These are phyloP conservation scores for Glycine latifolia DNA, from an alignment of 306 rosid species.

Conservation along the genomic window DNA sequence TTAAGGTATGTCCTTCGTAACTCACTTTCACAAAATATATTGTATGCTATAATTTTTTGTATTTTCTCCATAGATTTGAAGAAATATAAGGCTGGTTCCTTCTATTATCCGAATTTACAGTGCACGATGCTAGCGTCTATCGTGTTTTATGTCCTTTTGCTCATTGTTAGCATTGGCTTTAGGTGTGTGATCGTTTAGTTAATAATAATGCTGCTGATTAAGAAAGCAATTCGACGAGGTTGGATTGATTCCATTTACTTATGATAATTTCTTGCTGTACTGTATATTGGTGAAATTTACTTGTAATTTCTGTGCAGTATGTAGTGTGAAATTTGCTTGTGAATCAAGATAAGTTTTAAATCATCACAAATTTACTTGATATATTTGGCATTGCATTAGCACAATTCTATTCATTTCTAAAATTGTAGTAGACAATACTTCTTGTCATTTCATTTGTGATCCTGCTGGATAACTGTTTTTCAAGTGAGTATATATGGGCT, in stretches of 20 bases:
- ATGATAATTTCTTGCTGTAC: neutral
- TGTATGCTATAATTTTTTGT: neutral
- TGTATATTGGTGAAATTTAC: neutral
- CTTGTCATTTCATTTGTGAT: neutral
- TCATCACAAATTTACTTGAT: neutral
- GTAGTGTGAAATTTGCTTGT: neutral
- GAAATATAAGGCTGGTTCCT: neutral
- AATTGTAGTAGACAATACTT: too few relatives aligned
- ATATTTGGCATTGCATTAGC: too few relatives aligned
- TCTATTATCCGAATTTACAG: neutral
- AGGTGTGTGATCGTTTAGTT: constrained; percentile 13
- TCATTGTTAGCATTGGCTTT: neutral
- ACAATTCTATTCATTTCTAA: too few relatives aligned
- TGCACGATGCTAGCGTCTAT: neutral
- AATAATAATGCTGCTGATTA: neutral
- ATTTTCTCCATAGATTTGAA: neutral
- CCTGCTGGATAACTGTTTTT: constrained; percentile 1
- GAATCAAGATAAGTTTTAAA: neutral
- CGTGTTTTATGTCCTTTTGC: neutral
- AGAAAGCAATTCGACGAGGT: neutral
- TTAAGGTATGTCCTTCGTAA: neutral
- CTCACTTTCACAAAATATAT: neutral
- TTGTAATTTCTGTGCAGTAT: neutral
- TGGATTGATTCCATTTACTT: neutral
- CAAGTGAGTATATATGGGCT: neutral